Base-by-base conservation (phyloP, 2,329 filamentous ascomycete genomes). In the Macrophomina phaseolina region DNA sequence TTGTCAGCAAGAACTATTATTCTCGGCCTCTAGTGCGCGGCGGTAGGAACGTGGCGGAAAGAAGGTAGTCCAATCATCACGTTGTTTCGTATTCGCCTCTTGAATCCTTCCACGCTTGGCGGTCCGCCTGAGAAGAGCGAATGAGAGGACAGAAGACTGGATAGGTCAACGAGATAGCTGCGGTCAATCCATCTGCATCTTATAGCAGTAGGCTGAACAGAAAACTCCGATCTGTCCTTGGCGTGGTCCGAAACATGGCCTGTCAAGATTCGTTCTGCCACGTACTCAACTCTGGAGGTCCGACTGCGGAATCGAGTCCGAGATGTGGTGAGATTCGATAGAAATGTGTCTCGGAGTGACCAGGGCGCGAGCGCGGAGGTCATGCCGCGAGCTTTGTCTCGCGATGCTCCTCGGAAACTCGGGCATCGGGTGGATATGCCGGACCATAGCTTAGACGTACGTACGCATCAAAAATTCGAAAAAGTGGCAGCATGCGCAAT, bases 101-200 rank as follows among this genome's bases (percentile, higher is more conserved):
- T 53, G 51, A 53, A 53, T 53, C 51, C 51, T 53, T 34, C 51
- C 51, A 34, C 30, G 28, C 51, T 53, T 53, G 51, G 51, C 51
- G 51, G 51, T 23, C 5, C 28, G 51, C 51, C 51, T 53, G 8
- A 53, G 51, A 12, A 53, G 36, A 30, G 30, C 8, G 23, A 23
- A 23, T 23, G 23, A 23, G 23, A 23, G 36, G 9, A 9, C 28
- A 36, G 51, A 34, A 36, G 30, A 36, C 36, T 34, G 30, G 51
- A 53, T 53, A 36, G 28, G 8, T 55, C 23, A 23, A 23, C 3
- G n/a, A 38, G 16, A 38, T 55, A 55, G 32, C 32, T 55, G 6
- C 9, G 16, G 52, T 18, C 6, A 38, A 53, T 7, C 6, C 28
- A 34, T 36, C 14, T 36, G 28, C 28, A 14, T 34, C 23, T 23